Evolutionary conservation across 1,284 basidiomycete genomes (phyloP).

Genomic region (Clitocybe nebularis): DNA sequence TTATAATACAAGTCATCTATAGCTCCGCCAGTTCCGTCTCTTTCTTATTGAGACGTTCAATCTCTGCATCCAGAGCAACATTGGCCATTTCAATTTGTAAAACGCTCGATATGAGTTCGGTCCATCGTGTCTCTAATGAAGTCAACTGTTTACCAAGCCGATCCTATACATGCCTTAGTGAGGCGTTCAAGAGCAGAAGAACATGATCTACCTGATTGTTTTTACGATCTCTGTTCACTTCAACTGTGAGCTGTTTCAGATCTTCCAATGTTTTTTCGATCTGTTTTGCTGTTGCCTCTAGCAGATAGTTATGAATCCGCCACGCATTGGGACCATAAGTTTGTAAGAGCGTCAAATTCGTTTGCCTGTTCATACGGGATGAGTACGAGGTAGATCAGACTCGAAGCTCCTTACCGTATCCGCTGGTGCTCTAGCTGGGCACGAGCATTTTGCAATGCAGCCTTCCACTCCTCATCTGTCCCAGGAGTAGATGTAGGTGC

Average conservation of each 20-base stretch:
- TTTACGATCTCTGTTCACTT: conserved; percentile 84
- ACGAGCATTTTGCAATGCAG: conserved; percentile 74
- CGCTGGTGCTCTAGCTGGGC: conserved; percentile 90
- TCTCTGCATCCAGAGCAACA: conserved; percentile 73
- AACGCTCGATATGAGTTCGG: conserved; percentile 81
- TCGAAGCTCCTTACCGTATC: conserved; percentile 55
- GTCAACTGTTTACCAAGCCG: conserved; percentile 74
- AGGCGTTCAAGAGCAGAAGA: conserved; percentile 4
- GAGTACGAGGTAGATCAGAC: not conserved
- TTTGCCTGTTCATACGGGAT: conserved; percentile 51
- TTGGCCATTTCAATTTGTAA: conserved; percentile 94
- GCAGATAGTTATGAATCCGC: conserved; percentile 85
- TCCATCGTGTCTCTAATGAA: conserved; percentile 83
- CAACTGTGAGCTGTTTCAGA: conserved; percentile 70
- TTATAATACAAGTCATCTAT: conserved; percentile 16
- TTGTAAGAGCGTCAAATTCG: conserved; percentile 82
- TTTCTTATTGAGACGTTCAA: conserved; percentile 51
- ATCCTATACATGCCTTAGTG: conserved; percentile 40
- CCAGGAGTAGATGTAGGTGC: conserved; percentile 62
- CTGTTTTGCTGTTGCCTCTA: conserved; percentile 76
- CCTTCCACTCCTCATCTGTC: conserved; percentile 75
- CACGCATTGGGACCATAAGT: conserved; percentile 90
- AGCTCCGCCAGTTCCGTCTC: conserved; percentile 58
- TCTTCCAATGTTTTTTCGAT: conserved; percentile 71
- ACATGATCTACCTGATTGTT: conserved; percentile 64